Conservation (phyloP, 805 yeast genomes). For the Starmerella asiatica region DNA sequence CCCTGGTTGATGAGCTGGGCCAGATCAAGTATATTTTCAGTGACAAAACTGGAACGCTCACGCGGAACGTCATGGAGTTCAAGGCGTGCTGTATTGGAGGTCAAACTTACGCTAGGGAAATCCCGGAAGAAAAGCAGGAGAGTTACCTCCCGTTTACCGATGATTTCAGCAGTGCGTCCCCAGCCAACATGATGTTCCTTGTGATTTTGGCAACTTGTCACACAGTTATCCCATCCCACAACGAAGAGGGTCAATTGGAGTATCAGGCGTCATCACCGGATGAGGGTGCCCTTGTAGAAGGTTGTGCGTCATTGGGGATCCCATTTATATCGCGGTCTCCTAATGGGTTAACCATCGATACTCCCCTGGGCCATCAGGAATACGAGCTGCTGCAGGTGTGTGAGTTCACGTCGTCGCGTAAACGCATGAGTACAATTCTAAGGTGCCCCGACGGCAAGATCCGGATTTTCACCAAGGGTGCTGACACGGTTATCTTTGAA, state of each 20-base stretch:
- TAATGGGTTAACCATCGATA: constrained; percentile 54
- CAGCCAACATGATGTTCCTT: constrained; percentile 49
- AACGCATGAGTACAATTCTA: constrained; percentile 92
- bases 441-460: constrained; percentile 89
- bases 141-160: constrained; percentile 44
- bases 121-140: constrained; percentile 86
- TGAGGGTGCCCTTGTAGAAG: constrained; percentile 96
- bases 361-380: constrained; percentile 36
- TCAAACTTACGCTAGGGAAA: constrained; percentile 66
- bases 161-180: not conserved
- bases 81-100: constrained; percentile 90
- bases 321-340: constrained; percentile 78
- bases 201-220: constrained; percentile 84
- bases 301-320: constrained; percentile 83
- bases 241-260: constrained; percentile 42
- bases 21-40: constrained; percentile 93
- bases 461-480: constrained; percentile 86
- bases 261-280: constrained; percentile 99
- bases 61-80: constrained; percentile 94
- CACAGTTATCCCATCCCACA: constrained; percentile 88
- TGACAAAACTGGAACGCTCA: constrained; percentile 94
- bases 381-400: constrained; percentile 81
- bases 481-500: constrained; percentile 89
- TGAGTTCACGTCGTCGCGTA: constrained; percentile 94
- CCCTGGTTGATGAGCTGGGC: constrained; percentile 92